Evolutionary conservation across 2,329 filamentous ascomycete genomes (phyloP), one percentile per base, ranked within the genome.

Genomic region (Myriosclerotinia scirpicola): DNA sequence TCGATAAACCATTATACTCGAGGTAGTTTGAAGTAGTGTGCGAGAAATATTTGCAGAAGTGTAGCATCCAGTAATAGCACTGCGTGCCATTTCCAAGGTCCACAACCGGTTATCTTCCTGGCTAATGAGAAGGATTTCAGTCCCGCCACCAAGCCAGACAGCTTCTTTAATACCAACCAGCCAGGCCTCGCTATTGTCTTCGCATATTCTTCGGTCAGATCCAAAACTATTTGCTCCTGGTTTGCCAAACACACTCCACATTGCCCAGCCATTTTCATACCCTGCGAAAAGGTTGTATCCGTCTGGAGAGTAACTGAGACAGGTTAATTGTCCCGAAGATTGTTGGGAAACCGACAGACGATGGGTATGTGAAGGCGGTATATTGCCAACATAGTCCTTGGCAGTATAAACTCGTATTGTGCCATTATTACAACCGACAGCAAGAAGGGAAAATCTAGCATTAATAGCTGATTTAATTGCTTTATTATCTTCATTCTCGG

Each of bases 221-320:
- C 84, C 83, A 76, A 98, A 98, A 75, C 92, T 97, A 72, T 87
- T 92, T 65, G 90, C 93, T 17, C 93, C 89, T 2, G 90, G 85
- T 77, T 97, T 97, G 44, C 95, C 95, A 78, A 96, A 99, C 48
- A 98, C 95, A 76, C 94, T 98, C 94, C 94, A 99, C 56, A 89
- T 94, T 5, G 91, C 90, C 95, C 95, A 99, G 0, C 95, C 96
- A 67, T 89, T 88, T 73, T 95, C 89, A 75, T 94, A 98, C 1
- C 94, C 95, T 54, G 90, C 93, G 78, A 99, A 97, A 11, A 99
- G 84, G 76, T 93, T 97, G 77, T 98, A 97, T 22, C 95, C 95
- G 77, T 99, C 95, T 0, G 94, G 93, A 1, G 95, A 97, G 80
- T 97, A 99, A 68, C 81, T 87, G 71, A 99, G 79, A 40, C 88